These are phyloP conservation scores for Sarocladium oryzae DNA, from an alignment of 2,329 filamentous ascomycete species.

Conservation along the genomic window DNA sequence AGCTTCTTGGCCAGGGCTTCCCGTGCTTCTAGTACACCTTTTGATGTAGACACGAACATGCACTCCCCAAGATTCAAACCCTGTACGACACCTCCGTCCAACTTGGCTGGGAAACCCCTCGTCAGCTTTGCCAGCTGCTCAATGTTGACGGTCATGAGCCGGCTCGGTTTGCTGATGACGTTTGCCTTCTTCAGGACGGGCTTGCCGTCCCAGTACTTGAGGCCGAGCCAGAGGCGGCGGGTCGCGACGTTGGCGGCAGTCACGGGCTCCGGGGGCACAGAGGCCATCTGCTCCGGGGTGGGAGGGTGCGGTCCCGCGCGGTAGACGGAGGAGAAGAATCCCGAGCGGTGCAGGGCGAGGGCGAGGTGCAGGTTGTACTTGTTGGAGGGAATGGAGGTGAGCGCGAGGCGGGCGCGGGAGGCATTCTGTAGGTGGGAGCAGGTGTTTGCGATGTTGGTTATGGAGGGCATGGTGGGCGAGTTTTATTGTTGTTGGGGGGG, in stretches of 20 bases:
- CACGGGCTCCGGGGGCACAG: constrained; percentile 47
- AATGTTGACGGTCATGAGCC: constrained; percentile 61
- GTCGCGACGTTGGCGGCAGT: constrained; percentile 66
- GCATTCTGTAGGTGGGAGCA: constrained; percentile 92
- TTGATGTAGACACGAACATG: constrained; percentile 71
- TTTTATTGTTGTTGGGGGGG: not conserved
- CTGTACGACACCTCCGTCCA: constrained; percentile 60
- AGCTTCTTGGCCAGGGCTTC: constrained; percentile 76
- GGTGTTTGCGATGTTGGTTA: constrained; percentile 69
- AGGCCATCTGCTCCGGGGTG: constrained; percentile 36
- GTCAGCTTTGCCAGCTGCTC: constrained; percentile 57
- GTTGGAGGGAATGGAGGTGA: constrained; percentile 75
- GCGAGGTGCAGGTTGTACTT: constrained; percentile 73
- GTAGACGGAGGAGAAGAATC: constrained; percentile 75
- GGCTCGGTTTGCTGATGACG: constrained; percentile 67
- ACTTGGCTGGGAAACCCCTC: constrained; percentile 55
- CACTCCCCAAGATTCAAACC: constrained; percentile 77
- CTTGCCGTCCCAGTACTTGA: constrained; percentile 83
- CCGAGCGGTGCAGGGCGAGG: constrained; percentile 73
- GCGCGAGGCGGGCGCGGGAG: constrained; percentile 70
- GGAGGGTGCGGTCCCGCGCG: constrained; percentile 57
- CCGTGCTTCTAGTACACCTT: constrained; percentile 71
- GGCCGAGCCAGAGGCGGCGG: constrained; percentile 75
- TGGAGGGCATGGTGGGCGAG: constrained; percentile 31
- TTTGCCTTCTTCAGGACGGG: constrained; percentile 66